Percentiles rank a stretch among this genome's conserved stretches.
These are phyloP conservation scores for Lichtheimia ornata DNA, from an alignment of 371 early-diverging fungal species.

Conservation along the genomic window DNA sequence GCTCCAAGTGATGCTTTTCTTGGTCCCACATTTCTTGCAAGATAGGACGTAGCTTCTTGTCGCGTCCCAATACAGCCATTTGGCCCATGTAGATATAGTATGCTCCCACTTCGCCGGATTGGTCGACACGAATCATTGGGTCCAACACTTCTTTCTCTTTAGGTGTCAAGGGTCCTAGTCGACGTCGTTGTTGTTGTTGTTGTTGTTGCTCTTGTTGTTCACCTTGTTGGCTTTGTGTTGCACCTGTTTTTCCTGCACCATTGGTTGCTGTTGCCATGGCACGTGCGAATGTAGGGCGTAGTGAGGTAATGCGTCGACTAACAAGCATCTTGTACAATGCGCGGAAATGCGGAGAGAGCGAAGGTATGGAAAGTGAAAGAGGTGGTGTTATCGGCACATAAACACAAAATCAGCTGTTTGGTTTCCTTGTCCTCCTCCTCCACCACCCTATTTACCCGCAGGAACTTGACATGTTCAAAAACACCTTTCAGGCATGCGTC, in stretches of 20 bases:
- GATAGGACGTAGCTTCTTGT: slow-evolving; percentile 70
- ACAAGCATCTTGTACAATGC: no score
- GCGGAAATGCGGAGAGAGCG: no score
- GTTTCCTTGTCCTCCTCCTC: no score
- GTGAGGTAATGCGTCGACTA: no score
- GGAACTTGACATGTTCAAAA: slow-evolving; percentile 59
- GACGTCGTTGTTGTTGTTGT: not conserved
- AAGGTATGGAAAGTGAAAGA: no score
- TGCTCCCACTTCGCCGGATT: slow-evolving; percentile 97
- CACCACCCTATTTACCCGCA: no score
- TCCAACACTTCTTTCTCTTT: slow-evolving; percentile 32
- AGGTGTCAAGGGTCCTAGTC: not conserved
- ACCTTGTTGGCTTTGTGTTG: not conserved
- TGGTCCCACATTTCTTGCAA: slow-evolving; percentile 96
- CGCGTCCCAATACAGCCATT: slow-evolving; percentile 76
- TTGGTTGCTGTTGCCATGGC: no score
- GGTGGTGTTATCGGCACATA: no score
- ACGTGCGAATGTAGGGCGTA: no score
- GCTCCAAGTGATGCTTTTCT: slow-evolving; percentile 81
- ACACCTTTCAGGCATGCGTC: slow-evolving; percentile 69
- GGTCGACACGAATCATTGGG: slow-evolving; percentile 91
- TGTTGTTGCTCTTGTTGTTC: not conserved
- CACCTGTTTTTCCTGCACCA: no score
- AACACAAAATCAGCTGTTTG: no score
- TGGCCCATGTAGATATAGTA: slow-evolving; percentile 96